Conservation (phyloP, 2,329 filamentous ascomycete genomes). For the Sporothrix protearum region DNA sequence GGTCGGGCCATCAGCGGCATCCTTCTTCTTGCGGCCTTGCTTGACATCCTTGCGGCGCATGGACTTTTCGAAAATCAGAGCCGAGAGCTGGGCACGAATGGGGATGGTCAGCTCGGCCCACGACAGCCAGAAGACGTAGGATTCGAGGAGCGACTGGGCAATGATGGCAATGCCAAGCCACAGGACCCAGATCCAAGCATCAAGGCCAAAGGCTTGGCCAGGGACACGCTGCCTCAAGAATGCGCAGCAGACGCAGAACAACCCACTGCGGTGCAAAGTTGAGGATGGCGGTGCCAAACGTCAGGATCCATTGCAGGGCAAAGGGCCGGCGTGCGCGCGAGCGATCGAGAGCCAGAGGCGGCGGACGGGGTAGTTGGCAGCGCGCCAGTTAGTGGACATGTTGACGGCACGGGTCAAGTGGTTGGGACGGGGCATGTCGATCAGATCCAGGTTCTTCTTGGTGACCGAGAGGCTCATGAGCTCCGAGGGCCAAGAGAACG, state of each 20-base stretch:
- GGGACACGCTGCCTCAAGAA: conserved; percentile 56
- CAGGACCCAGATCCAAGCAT: conserved; percentile 66
- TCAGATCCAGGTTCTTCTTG: conserved; percentile 58
- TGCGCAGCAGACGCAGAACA: conserved; percentile 61
- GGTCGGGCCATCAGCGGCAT: conserved; percentile 33
- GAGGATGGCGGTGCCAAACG: conserved; percentile 52
- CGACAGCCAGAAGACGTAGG: conserved; percentile 64
- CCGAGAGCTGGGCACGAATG: conserved; percentile 65
- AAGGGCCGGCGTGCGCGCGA: conserved; percentile 56
- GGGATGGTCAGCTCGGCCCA: conserved; percentile 62
- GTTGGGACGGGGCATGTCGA: conserved; percentile 60
- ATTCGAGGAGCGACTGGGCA: conserved; percentile 58
- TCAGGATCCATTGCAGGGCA: conserved; percentile 56
- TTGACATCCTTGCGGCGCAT: conserved; percentile 76
- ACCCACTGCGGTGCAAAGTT: conserved; percentile 68
- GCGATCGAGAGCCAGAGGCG: conserved; percentile 61
- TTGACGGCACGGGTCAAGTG: conserved; percentile 51
- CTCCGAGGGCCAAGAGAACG: conserved; percentile 60
- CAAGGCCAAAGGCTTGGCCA: conserved; percentile 45
- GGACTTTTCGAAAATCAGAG: conserved; percentile 72
- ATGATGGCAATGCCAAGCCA: conserved; percentile 60
- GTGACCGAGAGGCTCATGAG: conserved; percentile 54
- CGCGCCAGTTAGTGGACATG: conserved; percentile 50
- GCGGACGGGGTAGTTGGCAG: conserved; percentile 40
- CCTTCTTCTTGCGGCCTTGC: conserved; percentile 49